These are phyloP conservation scores for Pseudogymnoascus sp. DNA, from an alignment of 2,329 filamentous ascomycete species.

Conservation along the genomic window DNA sequence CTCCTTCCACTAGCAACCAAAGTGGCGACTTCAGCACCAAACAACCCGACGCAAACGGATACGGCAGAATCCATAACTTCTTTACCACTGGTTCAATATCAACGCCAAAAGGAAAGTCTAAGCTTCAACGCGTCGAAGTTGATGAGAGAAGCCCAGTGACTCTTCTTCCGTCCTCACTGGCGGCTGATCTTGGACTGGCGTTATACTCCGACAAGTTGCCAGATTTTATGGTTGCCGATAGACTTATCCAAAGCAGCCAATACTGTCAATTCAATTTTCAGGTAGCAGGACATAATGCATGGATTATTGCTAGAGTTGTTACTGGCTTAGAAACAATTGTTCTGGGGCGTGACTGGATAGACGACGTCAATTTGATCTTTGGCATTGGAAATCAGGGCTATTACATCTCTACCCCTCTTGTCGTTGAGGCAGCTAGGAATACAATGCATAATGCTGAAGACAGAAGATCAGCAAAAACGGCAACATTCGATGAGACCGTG, in stretches of 20 bases:
- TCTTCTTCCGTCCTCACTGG: constrained; percentile 14
- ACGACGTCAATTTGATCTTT: constrained; percentile 10
- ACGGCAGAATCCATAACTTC: constrained; percentile 12
- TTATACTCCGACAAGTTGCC: constrained; percentile 10
- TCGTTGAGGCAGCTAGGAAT: constrained; percentile 11
- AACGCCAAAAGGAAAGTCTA: constrained; percentile 10
- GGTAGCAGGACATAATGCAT: constrained; percentile 5
- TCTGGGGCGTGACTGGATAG: constrained; percentile 15
- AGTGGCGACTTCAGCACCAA: not conserved
- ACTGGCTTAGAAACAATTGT: constrained; percentile 13
- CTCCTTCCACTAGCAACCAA: not conserved
- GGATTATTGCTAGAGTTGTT: constrained; percentile 14
- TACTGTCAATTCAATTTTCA: constrained; percentile 13
- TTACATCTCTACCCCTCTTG: constrained; percentile 15
- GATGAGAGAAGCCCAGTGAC: constrained; percentile 14
- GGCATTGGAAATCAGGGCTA: constrained; percentile 13
- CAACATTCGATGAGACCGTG: not conserved
- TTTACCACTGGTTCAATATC: constrained; percentile 14
- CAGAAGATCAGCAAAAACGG: not conserved
- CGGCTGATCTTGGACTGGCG: constrained; percentile 11
- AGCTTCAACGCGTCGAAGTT: constrained; percentile 15
- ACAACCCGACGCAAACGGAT: not conserved
- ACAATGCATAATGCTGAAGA: constrained; percentile 11
- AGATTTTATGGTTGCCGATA: constrained; percentile 11
- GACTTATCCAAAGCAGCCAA: constrained; percentile 12